Evolutionary conservation across 345 rosid genomes (phyloP).

Genomic region (Acer negundo): DNA sequence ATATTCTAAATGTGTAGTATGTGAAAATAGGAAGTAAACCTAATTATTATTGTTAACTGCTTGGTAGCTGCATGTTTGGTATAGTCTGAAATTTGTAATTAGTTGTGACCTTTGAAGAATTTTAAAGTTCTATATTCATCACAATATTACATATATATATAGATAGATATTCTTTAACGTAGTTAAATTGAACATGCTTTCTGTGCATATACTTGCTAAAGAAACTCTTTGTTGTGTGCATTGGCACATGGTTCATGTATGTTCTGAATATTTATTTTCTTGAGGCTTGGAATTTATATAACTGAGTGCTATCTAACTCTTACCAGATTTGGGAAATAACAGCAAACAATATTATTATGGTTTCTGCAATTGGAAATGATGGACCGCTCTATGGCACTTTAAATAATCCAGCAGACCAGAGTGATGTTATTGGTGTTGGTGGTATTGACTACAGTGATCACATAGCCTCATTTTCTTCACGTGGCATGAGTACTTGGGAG

Average conservation of each 20-base stretch:
- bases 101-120: too few relatives aligned
- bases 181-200: background rate
- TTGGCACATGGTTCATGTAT: background rate
- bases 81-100: background rate
- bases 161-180: background rate
- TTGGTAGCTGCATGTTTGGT: background rate
- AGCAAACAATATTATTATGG: slow-evolving; percentile 96
- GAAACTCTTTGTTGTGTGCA: background rate
- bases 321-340: slow-evolving; percentile 98
- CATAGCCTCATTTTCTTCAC: slow-evolving; percentile 97
- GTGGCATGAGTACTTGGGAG: slow-evolving; percentile 99
- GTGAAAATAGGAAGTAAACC: slow-evolving; percentile 3
- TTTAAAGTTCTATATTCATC: too few relatives aligned
- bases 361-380: slow-evolving; percentile 99
- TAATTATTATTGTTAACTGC: background rate
- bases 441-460: slow-evolving; percentile 97
- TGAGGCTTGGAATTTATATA: slow-evolving; percentile 8
- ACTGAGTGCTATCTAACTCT: slow-evolving; percentile 15
- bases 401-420: slow-evolving; percentile 99
- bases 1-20: background rate
- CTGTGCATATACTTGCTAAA: background rate
- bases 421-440: slow-evolving; percentile 98
- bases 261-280: slow-evolving; percentile 8
- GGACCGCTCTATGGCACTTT: slow-evolving; percentile 97
- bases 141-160: too few relatives aligned